Evolutionary conservation across 164 flowering plant genomes (phyloP), one percentile per base, ranked within the genome.

Genomic region (Vitis labrusca): DNA sequence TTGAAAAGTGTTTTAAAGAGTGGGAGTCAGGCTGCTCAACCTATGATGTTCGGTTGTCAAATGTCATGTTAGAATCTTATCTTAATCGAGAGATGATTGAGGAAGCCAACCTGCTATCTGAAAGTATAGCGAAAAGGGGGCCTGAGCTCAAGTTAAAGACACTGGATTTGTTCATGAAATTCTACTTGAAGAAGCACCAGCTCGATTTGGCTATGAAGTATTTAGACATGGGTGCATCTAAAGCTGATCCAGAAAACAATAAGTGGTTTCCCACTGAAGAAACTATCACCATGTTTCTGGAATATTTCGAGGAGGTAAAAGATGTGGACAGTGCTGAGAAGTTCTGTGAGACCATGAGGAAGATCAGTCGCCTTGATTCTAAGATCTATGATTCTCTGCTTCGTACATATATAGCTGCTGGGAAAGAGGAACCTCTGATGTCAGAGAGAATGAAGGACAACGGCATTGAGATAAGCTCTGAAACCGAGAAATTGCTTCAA

Each of bases 21-120:
- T 85, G 86, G 86, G 86, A 83, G 61, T 63, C 72, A 8, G n/a
- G 68, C 37, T 70, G 73, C 37, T 16, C 62, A 9, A 15, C 17
- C 23, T 83, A 71, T 63, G 88, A 85, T 60, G 61, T 72, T 23
- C 72, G 85, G 70, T 11, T 85, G 47, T 62, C 74, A 19, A 77
- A 82, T 71, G 78, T 79, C 47, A 5, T 78, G 3, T 17, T 83
- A 15, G 69, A 63, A 52, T 76, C 76, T 17, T 81, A 83, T 73
- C 76, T 83, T 3, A 59, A 56, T 8, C 57, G 68, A 9, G 72
- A 79, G 54, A 73, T 79, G 83, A 72, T 83, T 19, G 66, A 68
- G 23, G 68, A 79, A 62, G 86, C 83, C 14, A 69, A 69, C 13
- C 48, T 17, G 29, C 71, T 85, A 9, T 66, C 59, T 49, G 78